A percentile compares a stretch with the other conserved stretches of the same genome.
Conservation (phyloP, 2,329 filamentous ascomycete genomes). For the Penicillium occitanis region DNA sequence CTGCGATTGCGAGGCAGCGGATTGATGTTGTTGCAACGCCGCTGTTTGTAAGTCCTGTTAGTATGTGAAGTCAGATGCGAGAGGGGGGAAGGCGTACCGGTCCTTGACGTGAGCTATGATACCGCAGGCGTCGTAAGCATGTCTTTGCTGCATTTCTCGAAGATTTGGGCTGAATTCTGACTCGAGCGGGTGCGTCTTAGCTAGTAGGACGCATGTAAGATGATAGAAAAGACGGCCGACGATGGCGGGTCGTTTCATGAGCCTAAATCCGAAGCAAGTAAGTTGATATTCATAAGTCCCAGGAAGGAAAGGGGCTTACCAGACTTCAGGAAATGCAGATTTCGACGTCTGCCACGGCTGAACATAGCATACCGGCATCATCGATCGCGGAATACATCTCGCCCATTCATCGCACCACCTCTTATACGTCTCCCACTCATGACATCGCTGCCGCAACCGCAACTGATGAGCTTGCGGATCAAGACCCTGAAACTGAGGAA, state of each 20-base stretch:
- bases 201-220: slow-evolving; percentile 76
- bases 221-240: slow-evolving; percentile 87
- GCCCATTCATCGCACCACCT: slow-evolving; percentile 83
- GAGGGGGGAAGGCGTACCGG: slow-evolving; percentile 43
- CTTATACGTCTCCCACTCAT: slow-evolving; percentile 79
- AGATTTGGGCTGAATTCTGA: slow-evolving; percentile 64
- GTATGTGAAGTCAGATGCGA: not conserved
- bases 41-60: slow-evolving; percentile 40
- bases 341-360: slow-evolving; percentile 66
- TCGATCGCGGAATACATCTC: slow-evolving; percentile 72
- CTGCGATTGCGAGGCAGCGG: slow-evolving; percentile 74
- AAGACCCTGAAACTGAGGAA: slow-evolving; percentile 61
- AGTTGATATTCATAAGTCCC: not conserved
- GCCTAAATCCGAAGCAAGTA: slow-evolving; percentile 50
- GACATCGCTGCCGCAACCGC: slow-evolving; percentile 62
- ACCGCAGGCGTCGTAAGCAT: slow-evolving; percentile 83
- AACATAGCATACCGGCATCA: slow-evolving; percentile 81
- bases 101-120: slow-evolving; percentile 85
- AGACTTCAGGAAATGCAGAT: slow-evolving; percentile 82
- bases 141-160: slow-evolving; percentile 66
- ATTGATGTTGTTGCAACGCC: slow-evolving; percentile 77
- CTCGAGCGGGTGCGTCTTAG: slow-evolving; percentile 72
- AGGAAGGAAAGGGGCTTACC: slow-evolving; percentile 53
- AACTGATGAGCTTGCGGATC: slow-evolving; percentile 60
- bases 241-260: slow-evolving; percentile 78